Base-by-base conservation (phyloP, 345 rosid genomes). In the Citrus trifoliata region DNA sequence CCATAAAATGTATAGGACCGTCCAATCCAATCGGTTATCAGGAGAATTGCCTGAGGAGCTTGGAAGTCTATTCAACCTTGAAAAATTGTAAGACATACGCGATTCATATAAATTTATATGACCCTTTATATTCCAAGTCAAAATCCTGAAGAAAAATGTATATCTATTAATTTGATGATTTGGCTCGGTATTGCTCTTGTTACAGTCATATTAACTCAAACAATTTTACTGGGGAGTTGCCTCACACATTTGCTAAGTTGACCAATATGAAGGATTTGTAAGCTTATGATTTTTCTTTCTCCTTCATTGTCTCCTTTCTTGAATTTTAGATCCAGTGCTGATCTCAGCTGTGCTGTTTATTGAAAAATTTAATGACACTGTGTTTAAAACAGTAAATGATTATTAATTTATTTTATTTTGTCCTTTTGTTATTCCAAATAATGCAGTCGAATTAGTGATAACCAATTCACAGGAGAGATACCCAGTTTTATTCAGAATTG, bases 401-500 rank as follows among this genome's bases (percentile, higher is more conserved):
- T 13, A 46, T 10, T 61, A 7, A 61, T 3, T 27, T 24, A 61
- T 4, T 25, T 32, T 33, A 33, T 37, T 2, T 28, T 9, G 1
- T 46, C 1, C 4, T 46, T 46, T 3, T 46, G 18, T 46, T 13
- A 1, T 18, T 7, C 58, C 3, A 33, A 14, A 56, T n/a, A 18
- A 37, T 82, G 48, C 76, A 89, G 94, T 25, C 84, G 88, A 76
- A 72, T 90, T 13, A 42, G 87, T 35, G 94, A 92, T 78, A 90
- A 88, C 79, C 74, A 70, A 2, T 90, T 92, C 71, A 85, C 63
- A 0, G 93, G 93, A 19, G 28, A 68, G 19, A 89, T 92, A 70
- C 97, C 97, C 0, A 28, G 82, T 77, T 85, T 89, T 80, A 88
- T 92, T 38, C 76, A 83, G 70, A 90, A 88, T 58, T 90, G 88